These are phyloP conservation scores for Phytophthora pinifolia DNA, from an alignment of 352 stramenopile species.

Conservation along the genomic window DNA sequence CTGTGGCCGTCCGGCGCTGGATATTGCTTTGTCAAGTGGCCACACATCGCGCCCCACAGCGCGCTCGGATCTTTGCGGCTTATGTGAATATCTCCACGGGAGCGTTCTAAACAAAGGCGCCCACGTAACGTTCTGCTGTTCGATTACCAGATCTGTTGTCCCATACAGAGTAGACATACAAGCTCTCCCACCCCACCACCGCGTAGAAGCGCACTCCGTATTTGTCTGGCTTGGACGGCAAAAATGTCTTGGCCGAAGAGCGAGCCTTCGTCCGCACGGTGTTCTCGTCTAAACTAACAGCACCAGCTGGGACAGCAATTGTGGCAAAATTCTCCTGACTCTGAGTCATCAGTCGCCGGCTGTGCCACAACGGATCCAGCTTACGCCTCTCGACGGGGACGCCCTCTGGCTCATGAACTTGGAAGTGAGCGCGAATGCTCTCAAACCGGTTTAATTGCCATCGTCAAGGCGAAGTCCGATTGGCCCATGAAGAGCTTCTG, in stretches of 20 bases:
- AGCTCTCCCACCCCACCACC: constrained; percentile 1
- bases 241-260: too few relatives aligned
- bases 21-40: constrained; percentile 6
- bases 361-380: constrained; percentile 7
- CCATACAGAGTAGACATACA: constrained; percentile 5
- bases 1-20: neutral
- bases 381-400: neutral
- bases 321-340: too few relatives aligned
- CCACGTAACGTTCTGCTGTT: too few relatives aligned
- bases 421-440: constrained; percentile 5
- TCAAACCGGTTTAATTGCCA: constrained; percentile 6
- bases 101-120: too few relatives aligned
- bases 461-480: constrained; percentile 1
- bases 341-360: neutral
- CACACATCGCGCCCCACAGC: constrained; percentile 10
- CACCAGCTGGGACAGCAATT: neutral
- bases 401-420: constrained; percentile 1
- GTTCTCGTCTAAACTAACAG: too few relatives aligned
- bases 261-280: too few relatives aligned
- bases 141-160: too few relatives aligned
- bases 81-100: neutral
- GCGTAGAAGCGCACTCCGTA: constrained; percentile 5
- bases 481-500: constrained; percentile 5
- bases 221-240: constrained; percentile 10
- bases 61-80: constrained; percentile 3